A percentile compares a stretch with the other conserved stretches of the same genome.
phyloP scores from a whole-genome alignment of 805 yeast genomes.

The Pichia deserticola region DNA sequence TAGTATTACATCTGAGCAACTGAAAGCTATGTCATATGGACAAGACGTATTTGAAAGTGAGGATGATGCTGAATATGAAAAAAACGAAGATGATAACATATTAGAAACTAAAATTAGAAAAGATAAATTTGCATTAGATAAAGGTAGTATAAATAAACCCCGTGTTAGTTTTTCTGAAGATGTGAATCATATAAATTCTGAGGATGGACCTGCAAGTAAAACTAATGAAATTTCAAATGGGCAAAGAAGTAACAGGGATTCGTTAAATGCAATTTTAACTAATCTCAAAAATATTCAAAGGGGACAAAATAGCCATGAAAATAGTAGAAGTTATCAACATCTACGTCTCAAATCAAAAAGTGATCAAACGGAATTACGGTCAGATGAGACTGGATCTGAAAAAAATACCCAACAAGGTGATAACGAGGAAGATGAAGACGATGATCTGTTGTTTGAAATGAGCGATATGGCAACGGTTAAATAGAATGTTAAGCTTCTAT shows the following conservation, averaged over 20 bases:
- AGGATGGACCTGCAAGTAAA: background rate
- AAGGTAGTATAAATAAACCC: too few species aligned
- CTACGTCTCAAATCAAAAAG: background rate
- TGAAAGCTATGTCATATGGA: slow-evolving; percentile 25
- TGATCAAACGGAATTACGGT: background rate
- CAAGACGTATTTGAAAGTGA: slow-evolving; percentile 29
- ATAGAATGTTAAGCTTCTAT: slow-evolving; percentile 3
- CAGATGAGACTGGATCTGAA: background rate
- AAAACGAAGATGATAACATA: background rate
- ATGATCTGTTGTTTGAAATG: slow-evolving; percentile 60
- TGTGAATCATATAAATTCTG: too few species aligned
- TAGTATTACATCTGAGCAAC: slow-evolving; percentile 18
- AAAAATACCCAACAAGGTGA: slow-evolving; percentile 21
- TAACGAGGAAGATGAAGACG: slow-evolving; percentile 42
- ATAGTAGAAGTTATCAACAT: background rate
- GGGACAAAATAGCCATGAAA: background rate
- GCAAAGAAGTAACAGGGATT: background rate
- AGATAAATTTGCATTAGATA: too few species aligned
- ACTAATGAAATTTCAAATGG: background rate
- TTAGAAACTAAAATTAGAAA: background rate
- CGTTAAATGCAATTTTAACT: background rate
- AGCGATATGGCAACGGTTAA: slow-evolving; percentile 52
- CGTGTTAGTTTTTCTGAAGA: too few species aligned
- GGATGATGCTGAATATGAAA: slow-evolving; percentile 26
- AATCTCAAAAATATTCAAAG: slow-evolving; percentile 6